phyloP scores from a whole-genome alignment of 129 eudicot species.

The Rutidosis leptorrhynchoides region DNA sequence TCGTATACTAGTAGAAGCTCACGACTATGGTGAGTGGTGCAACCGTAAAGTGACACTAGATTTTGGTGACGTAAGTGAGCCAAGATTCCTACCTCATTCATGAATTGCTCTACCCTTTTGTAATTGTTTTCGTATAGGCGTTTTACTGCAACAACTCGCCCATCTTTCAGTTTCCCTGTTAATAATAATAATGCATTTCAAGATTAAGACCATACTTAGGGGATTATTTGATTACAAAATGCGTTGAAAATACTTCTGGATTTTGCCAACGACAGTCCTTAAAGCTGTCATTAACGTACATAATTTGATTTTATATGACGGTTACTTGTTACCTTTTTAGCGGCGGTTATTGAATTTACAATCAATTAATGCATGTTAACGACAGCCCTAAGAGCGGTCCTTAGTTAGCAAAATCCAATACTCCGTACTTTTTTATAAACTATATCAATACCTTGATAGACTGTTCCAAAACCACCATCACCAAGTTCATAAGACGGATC shows the following conservation, averaged over 20 bases:
- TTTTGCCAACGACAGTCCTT: too few species aligned
- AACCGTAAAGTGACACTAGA: constrained; percentile 74
- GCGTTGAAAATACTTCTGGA: too few species aligned
- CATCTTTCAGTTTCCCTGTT: constrained; percentile 73
- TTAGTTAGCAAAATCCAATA: too few species aligned
- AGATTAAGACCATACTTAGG: not conserved
- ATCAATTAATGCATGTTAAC: too few species aligned
- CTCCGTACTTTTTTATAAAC: not conserved
- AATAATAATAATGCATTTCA: not conserved
- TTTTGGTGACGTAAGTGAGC: constrained; percentile 61
- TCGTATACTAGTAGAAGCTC: constrained; percentile 83
- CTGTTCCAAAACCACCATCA: constrained; percentile 83
- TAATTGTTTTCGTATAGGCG: constrained; percentile 65
- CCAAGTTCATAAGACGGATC: constrained; percentile 55
- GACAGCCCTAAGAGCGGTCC: too few species aligned
- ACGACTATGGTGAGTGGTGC: constrained; percentile 61
- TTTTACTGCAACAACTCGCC: constrained; percentile 74
- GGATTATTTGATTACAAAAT: too few species aligned
- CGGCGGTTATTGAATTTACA: too few species aligned
- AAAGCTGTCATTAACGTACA: too few species aligned
- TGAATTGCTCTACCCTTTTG: constrained; percentile 67
- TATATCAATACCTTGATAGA: constrained; percentile 55
- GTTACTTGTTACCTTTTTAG: too few species aligned
- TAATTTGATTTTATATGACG: too few species aligned
- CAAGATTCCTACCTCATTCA: constrained; percentile 65